A percentile compares a stretch with the other conserved stretches of the same genome.
These are phyloP conservation scores for Amanita brunnescens DNA, from an alignment of 768 basidiomycete genomes.

Conservation along the genomic window DNA sequence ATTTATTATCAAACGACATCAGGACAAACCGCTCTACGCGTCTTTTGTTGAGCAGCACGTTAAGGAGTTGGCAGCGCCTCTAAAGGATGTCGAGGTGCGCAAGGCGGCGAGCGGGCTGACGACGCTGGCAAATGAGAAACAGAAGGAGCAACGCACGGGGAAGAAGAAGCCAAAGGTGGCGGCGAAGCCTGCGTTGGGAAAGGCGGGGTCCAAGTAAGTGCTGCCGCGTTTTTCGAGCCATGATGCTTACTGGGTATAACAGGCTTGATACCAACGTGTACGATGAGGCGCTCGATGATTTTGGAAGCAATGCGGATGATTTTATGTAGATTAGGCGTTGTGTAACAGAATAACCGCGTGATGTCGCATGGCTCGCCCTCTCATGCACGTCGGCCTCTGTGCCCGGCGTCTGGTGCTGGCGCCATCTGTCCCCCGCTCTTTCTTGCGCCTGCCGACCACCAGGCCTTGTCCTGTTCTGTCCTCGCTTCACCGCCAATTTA, in stretches of 20 bases:
- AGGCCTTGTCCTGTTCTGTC: neutral
- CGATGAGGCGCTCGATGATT: constrained; percentile 88
- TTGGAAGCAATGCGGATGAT: constrained; percentile 64
- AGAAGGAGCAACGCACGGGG: constrained; percentile 78
- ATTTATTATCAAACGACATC: constrained; percentile 67
- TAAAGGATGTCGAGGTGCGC: constrained; percentile 87
- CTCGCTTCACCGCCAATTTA: neutral
- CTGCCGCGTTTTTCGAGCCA: constrained; percentile 13
- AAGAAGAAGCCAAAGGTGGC: constrained; percentile 81
- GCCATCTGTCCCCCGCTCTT: too few species aligned
- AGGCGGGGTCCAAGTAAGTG: constrained; percentile 60
- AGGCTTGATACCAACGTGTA: constrained; percentile 78
- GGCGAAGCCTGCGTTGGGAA: constrained; percentile 69
- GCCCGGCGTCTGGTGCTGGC: neutral
- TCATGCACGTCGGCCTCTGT: neutral
- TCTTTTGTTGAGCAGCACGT: constrained; percentile 80
- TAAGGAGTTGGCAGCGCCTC: constrained; percentile 61
- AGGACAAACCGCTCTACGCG: constrained; percentile 74
- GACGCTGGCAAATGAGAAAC: constrained; percentile 90
- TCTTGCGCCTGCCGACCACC: too few species aligned
- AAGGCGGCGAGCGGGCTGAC: constrained; percentile 82
- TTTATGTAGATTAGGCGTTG: constrained; percentile 68
- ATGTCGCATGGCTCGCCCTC: neutral
- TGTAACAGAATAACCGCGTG: neutral
- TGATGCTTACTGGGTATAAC: constrained; percentile 1